These are phyloP conservation scores for Penstemon newberryi DNA, from an alignment of 257 asterid genomes.

Conservation along the genomic window DNA sequence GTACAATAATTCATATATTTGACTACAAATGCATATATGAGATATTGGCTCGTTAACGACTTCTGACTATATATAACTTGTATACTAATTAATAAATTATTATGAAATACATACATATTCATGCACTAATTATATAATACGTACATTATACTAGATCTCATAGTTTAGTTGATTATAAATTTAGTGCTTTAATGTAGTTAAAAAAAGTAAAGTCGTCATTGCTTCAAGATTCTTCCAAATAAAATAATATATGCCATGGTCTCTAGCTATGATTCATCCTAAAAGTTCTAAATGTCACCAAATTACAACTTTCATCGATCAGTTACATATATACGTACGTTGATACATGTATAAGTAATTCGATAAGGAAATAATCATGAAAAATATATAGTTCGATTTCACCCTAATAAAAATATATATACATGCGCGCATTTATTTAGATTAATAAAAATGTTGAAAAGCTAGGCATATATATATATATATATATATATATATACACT, in stretches of 20 bases:
- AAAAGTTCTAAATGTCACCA: no score
- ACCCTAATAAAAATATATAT: no score
- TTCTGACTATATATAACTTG: slow-evolving; percentile 24
- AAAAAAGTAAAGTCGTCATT: not conserved
- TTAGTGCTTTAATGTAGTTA: not conserved
- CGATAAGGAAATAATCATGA: no score
- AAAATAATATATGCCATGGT: no score
- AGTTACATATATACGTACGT: no score
- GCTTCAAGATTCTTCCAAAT: not conserved
- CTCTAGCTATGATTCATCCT: no score
- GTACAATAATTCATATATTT: slow-evolving; percentile 24
- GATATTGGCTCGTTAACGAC: slow-evolving; percentile 50
- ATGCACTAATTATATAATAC: slow-evolving; percentile 16
- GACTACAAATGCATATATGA: slow-evolving; percentile 15
- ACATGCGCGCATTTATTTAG: no score
- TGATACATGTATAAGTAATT: no score
- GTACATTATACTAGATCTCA: not conserved
- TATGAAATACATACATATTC: slow-evolving; percentile 30
- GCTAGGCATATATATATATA: not conserved
- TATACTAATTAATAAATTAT: not conserved
- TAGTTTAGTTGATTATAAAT: no score
- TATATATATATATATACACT: not conserved
- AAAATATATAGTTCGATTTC: no score
- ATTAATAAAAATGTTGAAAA: not conserved
- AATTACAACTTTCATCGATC: no score